A percentile compares a stretch with the other conserved stretches of the same genome.
These are phyloP conservation scores for Exophiala sp. DNA, from an alignment of 2,329 filamentous ascomycete species.

Conservation along the genomic window DNA sequence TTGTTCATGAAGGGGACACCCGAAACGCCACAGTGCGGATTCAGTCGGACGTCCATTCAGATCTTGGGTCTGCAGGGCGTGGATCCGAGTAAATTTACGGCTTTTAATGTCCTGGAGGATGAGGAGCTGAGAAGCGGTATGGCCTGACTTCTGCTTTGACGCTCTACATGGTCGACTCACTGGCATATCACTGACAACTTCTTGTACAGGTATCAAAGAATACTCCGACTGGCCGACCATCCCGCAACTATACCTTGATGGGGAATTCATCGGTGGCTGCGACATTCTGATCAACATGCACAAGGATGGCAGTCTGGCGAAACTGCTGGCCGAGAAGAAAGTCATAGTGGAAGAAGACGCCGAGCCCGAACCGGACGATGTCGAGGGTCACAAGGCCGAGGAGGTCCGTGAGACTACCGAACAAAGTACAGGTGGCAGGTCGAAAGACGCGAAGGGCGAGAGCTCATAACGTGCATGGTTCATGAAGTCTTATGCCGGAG, in stretches of 20 bases:
- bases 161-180: too few species aligned
- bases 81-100: constrained; percentile 91
- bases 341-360: constrained; percentile 61
- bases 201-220: constrained; percentile 81
- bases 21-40: constrained; percentile 91
- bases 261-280: constrained; percentile 95
- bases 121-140: constrained; percentile 73
- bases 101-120: constrained; percentile 95
- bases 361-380: constrained; percentile 4
- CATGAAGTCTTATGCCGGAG: too few species aligned
- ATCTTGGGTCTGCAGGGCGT: constrained; percentile 92
- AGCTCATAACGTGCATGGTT: constrained; percentile 14
- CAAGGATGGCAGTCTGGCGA: constrained; percentile 86
- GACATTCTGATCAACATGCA: constrained; percentile 97
- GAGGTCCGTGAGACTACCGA: constrained; percentile 17
- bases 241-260: constrained; percentile 89
- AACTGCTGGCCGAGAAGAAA: constrained; percentile 84
- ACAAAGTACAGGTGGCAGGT: constrained; percentile 19
- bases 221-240: constrained; percentile 99
- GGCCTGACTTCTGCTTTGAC: constrained; percentile 30
- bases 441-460: constrained; percentile 26
- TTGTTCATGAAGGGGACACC: constrained; percentile 99
- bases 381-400: constrained; percentile 22
- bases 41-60: constrained; percentile 90
- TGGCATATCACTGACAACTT: too few species aligned